Evolutionary conservation across 768 basidiomycete species (phyloP).

Genomic region (Suillus weaverae): DNA sequence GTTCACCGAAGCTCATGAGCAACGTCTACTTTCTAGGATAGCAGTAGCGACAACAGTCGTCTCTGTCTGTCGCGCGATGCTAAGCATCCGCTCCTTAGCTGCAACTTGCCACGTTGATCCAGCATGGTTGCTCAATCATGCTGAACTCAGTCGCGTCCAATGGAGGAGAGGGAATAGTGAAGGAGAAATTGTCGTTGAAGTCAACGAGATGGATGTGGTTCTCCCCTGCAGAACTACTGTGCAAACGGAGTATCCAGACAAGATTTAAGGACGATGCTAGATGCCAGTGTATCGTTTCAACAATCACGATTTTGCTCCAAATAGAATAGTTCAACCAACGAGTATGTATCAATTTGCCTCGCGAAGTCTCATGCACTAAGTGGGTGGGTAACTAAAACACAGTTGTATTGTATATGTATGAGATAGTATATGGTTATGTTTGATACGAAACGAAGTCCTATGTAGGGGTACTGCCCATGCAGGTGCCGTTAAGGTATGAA

Average conservation of each 20-base stretch:
- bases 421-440: not conserved
- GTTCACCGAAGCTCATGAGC: not conserved
- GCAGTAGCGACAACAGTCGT: conserved; percentile 19
- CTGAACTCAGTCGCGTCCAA: conserved; percentile 45
- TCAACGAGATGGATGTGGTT: not conserved
- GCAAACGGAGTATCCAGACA: too few relatives aligned
- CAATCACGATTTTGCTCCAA: not conserved
- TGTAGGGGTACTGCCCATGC: not conserved
- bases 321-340: not conserved
- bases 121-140: conserved; percentile 44
- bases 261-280: too few relatives aligned
- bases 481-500: not conserved
- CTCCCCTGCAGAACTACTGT: not conserved
- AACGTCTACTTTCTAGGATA: conserved; percentile 2
- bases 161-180: conserved; percentile 38
- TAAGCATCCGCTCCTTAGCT: conserved; percentile 45
- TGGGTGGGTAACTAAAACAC: conserved; percentile 15
- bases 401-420: not conserved
- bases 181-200: conserved; percentile 37
- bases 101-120: conserved; percentile 40
- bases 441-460: not conserved
- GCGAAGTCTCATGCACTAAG: conserved; percentile 7
- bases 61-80: conserved; percentile 39
- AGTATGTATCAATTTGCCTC: not conserved
- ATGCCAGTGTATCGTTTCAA: not conserved